A percentile compares a stretch with the other conserved stretches of the same genome.
Evolutionary conservation across 768 basidiomycete species (phyloP).

Genomic region (Phylloporus sp.): DNA sequence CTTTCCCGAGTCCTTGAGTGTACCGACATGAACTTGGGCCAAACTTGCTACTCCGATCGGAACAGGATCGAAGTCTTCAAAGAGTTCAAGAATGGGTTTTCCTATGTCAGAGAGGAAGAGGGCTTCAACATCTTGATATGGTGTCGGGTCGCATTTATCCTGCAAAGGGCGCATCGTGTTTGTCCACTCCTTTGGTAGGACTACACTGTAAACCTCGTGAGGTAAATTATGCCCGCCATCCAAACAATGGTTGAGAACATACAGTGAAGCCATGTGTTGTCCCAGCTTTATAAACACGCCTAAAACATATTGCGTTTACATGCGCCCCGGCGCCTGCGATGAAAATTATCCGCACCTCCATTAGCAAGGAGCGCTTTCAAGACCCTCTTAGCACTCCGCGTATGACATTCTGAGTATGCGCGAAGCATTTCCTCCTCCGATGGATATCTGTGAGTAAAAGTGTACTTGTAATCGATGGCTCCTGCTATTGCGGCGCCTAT

Average conservation of each 20-base stretch:
- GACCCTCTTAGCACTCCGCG: constrained; percentile 72
- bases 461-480: constrained; percentile 69
- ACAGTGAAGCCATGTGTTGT: constrained; percentile 78
- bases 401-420: constrained; percentile 77
- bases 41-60: constrained; percentile 96
- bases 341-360: constrained; percentile 53
- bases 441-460: constrained; percentile 49
- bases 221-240: constrained; percentile 17
- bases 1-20: constrained; percentile 62
- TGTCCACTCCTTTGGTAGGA: constrained; percentile 65
- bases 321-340: neutral
- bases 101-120: constrained; percentile 83
- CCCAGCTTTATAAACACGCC: constrained; percentile 88
- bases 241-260: constrained; percentile 21
- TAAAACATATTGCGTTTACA: constrained; percentile 18
- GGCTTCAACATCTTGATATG: constrained; percentile 66
- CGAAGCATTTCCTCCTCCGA: constrained; percentile 46
- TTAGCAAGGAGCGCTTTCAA: constrained; percentile 82
- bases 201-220: constrained; percentile 30
- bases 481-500: constrained; percentile 58
- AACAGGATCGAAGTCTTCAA: constrained; percentile 76
- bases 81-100: constrained; percentile 61
- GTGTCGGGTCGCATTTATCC: constrained; percentile 90
- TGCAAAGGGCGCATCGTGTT: constrained; percentile 60
- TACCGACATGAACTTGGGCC: constrained; percentile 91